Conservation (phyloP, 169 alveolate species). For the Plasmodium vinckei region DNA sequence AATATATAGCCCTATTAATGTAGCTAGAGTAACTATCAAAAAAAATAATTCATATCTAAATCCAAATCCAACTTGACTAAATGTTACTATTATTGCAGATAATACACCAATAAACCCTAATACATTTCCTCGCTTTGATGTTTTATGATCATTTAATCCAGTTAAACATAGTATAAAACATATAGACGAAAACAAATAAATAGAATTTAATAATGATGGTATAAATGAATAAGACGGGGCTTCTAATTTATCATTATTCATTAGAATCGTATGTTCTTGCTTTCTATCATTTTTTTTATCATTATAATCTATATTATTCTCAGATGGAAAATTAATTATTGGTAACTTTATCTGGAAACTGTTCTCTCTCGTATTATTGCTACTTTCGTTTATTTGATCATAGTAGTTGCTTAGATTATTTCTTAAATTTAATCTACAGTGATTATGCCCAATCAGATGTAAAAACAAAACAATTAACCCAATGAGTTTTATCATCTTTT, state of each 20-base stretch:
- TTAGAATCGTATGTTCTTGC: neutral
- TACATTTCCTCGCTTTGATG: constrained; percentile 90
- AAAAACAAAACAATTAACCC: constrained; percentile 1
- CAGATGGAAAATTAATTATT: constrained; percentile 22
- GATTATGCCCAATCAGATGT: neutral
- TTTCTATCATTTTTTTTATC: constrained; percentile 21
- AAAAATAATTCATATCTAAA: constrained; percentile 78
- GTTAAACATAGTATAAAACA: constrained; percentile 84
- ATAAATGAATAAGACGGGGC: constrained; percentile 49
- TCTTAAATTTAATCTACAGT: constrained; percentile 45
- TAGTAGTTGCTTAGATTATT: constrained; percentile 2
- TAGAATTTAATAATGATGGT: constrained; percentile 76
- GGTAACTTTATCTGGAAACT: constrained; percentile 63
- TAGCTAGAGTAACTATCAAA: constrained; percentile 75
- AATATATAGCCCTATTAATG: constrained; percentile 77
- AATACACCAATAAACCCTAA: constrained; percentile 90
- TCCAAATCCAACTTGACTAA: constrained; percentile 77
- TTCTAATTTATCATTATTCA: constrained; percentile 26
- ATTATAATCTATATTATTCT: constrained; percentile 3
- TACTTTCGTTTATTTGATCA: constrained; percentile 10
- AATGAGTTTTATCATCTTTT: constrained; percentile 10
- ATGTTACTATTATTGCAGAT: constrained; percentile 87
- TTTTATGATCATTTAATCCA: constrained; percentile 87
- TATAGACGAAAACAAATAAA: constrained; percentile 69
- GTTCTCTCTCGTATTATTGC: constrained; percentile 1